Conservation (phyloP, 768 basidiomycete genomes). For the Pleurotus citrinopileatus region DNA sequence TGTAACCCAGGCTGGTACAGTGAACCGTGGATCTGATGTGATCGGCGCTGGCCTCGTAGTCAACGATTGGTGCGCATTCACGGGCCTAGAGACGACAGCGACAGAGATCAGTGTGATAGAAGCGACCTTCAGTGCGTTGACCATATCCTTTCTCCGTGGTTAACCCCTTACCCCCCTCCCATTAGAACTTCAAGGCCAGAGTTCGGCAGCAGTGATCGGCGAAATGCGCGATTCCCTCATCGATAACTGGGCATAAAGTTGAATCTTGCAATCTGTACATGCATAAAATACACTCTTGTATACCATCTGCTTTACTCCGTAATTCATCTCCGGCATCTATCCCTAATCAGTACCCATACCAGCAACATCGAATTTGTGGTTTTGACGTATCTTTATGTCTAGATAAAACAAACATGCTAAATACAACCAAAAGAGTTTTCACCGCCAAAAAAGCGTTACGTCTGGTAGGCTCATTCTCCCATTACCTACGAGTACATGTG, state of each 20-base stretch:
- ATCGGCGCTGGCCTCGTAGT: slow-evolving; percentile 97
- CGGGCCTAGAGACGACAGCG: slow-evolving; percentile 99
- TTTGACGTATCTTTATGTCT: too few relatives aligned
- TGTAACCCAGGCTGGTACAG: slow-evolving; percentile 80
- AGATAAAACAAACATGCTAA: too few relatives aligned
- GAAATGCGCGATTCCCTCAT: slow-evolving; percentile 91
- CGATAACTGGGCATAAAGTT: slow-evolving; percentile 87
- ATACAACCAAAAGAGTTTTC: background rate
- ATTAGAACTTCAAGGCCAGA: slow-evolving; percentile 82
- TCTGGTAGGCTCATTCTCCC: too few relatives aligned
- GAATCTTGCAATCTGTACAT: background rate
- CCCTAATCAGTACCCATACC: too few relatives aligned
- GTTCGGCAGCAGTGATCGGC: slow-evolving; percentile 77
- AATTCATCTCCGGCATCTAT: background rate
- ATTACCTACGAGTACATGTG: background rate
- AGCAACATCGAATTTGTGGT: too few relatives aligned
- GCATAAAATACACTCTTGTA: slow-evolving; percentile 2
- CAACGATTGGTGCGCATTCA: slow-evolving; percentile 99
- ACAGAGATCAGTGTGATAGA: slow-evolving; percentile 99
- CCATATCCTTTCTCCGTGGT: background rate
- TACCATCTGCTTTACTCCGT: slow-evolving; percentile 3
- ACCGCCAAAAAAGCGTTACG: too few relatives aligned
- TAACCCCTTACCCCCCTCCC: slow-evolving; percentile 9
- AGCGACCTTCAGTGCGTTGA: slow-evolving; percentile 86
- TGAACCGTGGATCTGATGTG: slow-evolving; percentile 97